phyloP scores from a whole-genome alignment of 805 yeast species.

The Candida rishiriensis region DNA sequence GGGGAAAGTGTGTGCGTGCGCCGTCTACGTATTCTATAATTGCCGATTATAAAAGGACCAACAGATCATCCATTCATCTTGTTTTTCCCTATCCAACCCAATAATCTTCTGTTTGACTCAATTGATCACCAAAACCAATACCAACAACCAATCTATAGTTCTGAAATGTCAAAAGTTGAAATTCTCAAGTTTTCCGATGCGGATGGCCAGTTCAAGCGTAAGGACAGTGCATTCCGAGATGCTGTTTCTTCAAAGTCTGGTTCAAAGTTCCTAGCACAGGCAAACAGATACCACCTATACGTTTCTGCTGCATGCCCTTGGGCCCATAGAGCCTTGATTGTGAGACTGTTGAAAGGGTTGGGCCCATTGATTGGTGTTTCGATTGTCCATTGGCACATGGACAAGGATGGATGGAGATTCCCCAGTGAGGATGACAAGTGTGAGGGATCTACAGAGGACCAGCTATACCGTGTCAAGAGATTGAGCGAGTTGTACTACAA shows the following conservation, averaged over 20 bases:
- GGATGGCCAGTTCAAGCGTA: constrained; percentile 55
- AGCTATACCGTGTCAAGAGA: constrained; percentile 53
- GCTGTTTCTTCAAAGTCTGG: constrained; percentile 53
- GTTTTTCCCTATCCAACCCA: too few relatives aligned
- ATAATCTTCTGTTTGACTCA: too few relatives aligned
- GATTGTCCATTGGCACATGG: constrained; percentile 91
- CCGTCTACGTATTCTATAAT: too few relatives aligned
- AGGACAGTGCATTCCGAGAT: constrained; percentile 53
- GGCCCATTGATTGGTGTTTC: constrained; percentile 57
- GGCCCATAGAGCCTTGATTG: constrained; percentile 84
- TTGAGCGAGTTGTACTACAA: constrained; percentile 69
- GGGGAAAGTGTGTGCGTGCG: too few relatives aligned
- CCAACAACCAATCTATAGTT: too few relatives aligned
- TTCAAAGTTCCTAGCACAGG: constrained; percentile 67
- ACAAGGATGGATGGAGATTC: constrained; percentile 86
- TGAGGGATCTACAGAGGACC: constrained; percentile 50
- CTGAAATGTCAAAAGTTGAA: constrained; percentile 27
- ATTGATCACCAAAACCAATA: too few relatives aligned
- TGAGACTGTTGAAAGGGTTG: constrained; percentile 70
- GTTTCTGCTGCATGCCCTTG: constrained; percentile 93
- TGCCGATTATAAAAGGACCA: too few relatives aligned
- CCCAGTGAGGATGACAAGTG: constrained; percentile 41
- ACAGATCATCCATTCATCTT: too few relatives aligned
- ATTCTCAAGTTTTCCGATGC: constrained; percentile 46
- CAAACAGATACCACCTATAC: constrained; percentile 78